Conservation (phyloP, 345 rosid species). For the Eutrema japonicum region DNA sequence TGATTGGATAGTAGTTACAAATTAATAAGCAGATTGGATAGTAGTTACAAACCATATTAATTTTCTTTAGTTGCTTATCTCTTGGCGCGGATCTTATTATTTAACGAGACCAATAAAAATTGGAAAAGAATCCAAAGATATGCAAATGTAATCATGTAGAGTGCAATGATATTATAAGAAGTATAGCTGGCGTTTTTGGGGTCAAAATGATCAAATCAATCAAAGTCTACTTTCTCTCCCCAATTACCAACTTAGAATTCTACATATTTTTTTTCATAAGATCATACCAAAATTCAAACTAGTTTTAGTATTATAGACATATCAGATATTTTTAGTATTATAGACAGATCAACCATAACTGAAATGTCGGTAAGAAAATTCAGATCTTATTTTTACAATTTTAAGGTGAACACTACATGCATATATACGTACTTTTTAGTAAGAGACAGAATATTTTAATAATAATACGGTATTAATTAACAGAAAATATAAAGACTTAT, state of each 20-base stretch:
- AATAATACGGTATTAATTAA: background rate
- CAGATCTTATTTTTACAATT: background rate
- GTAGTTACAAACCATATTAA: background rate
- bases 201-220: constrained; percentile 8
- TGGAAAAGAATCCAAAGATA: constrained; percentile 19
- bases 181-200: constrained; percentile 23
- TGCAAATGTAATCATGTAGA: constrained; percentile 20
- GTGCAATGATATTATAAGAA: constrained; percentile 9
- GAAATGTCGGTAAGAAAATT: background rate
- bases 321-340: background rate
- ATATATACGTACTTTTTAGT: background rate
- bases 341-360: background rate
- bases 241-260: background rate
- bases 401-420: background rate
- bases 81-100: constrained; percentile 26
- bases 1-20: background rate
- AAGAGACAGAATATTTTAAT: background rate
- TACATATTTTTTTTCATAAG: too few species aligned
- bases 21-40: background rate
- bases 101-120: constrained; percentile 4
- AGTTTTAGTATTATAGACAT: background rate
- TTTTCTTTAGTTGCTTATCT: constrained; percentile 1
- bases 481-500: background rate
- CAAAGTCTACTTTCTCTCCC: background rate
- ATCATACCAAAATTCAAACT: background rate